Base-by-base conservation (phyloP, 345 rosid species). In the Murraya koenigii region DNA sequence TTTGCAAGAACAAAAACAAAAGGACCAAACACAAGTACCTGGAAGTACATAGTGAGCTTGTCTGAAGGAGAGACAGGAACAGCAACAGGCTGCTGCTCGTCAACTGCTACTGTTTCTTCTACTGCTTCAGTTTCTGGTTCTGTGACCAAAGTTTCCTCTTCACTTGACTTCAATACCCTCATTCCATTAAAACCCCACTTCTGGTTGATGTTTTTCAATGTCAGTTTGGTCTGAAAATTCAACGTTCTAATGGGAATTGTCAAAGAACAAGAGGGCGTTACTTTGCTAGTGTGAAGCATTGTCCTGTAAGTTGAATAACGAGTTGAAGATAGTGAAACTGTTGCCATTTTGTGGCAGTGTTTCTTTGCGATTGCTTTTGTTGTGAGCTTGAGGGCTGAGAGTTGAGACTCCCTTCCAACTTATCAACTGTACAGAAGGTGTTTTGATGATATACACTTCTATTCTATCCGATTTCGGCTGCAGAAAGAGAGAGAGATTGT, bases 51-150 rank as follows among this genome's bases (percentile, higher is more conserved):
- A 80, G 88, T 91, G 80, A 95, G 96, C 78, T 84, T 88, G 85
- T 93, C 99, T 23, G 98, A 90, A 82, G 99, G 87, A 75, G 99
- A 93, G 78, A 95, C 94, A 71, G 97, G 92, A 28, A 92, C 92
- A 58, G 92, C 87, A 76, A 93, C 94, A 11, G 92, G 77, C 78
- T 87, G 88, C 66, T 87, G 92, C 52, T 76, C 71, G 54, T 84
- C 86, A 7, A 65, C 36, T 13, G 78, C 67, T 5, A 22, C 59
- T 38, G 60, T 62, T 66, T 70, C 82, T 72, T 36, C 54, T 35
- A 63, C 66, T 52, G 59, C 71, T 32, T 83, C 84, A 23, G 74
- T 80, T 66, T 84, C 87, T 39, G 73, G 86, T 30, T 83, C 95
- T 11, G 88, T 84, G 56, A 82, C 47, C 38, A 70, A 79, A 59